These are phyloP conservation scores for Mentha longifolia DNA, from an alignment of 257 asterid species.

Conservation along the genomic window DNA sequence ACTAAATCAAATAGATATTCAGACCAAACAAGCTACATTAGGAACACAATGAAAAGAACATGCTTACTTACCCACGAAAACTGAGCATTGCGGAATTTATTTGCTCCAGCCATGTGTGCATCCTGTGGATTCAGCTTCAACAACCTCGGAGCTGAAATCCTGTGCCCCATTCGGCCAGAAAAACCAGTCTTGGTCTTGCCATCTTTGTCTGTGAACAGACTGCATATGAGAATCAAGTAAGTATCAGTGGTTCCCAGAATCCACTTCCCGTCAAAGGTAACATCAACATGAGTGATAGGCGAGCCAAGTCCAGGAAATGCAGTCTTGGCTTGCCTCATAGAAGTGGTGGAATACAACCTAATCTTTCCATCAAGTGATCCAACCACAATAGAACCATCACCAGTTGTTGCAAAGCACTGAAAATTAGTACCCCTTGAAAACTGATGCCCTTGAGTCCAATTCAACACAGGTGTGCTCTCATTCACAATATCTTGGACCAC, in stretches of 20 bases:
- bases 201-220: slow-evolving; percentile 78
- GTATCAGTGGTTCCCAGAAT: slow-evolving; percentile 91
- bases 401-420: slow-evolving; percentile 97
- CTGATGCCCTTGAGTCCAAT: slow-evolving; percentile 99
- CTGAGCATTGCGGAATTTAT: slow-evolving; percentile 86
- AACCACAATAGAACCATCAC: slow-evolving; percentile 94
- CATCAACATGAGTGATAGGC: slow-evolving; percentile 93
- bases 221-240: slow-evolving; percentile 82
- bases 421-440: slow-evolving; percentile 94
- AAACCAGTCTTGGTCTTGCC: slow-evolving; percentile 86
- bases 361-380: slow-evolving; percentile 98
- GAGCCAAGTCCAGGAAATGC: slow-evolving; percentile 98
- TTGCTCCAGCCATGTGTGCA: slow-evolving; percentile 84
- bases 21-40: slow-evolving; percentile 16
- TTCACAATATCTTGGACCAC: slow-evolving; percentile 74
- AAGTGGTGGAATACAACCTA: slow-evolving; percentile 78
- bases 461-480: slow-evolving; percentile 85
- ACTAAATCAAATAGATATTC: slow-evolving; percentile 10
- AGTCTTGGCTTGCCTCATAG: slow-evolving; percentile 98
- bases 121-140: slow-evolving; percentile 83
- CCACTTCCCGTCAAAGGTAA: slow-evolving; percentile 97
- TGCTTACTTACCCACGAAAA: slow-evolving; percentile 90
- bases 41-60: slow-evolving; percentile 21
- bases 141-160: slow-evolving; percentile 85
- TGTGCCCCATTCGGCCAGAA: slow-evolving; percentile 91